Percentiles rank a stretch among this genome's conserved stretches.
Conservation (phyloP, 148 eudicot genomes). For the Rhododendron simsii region DNA sequence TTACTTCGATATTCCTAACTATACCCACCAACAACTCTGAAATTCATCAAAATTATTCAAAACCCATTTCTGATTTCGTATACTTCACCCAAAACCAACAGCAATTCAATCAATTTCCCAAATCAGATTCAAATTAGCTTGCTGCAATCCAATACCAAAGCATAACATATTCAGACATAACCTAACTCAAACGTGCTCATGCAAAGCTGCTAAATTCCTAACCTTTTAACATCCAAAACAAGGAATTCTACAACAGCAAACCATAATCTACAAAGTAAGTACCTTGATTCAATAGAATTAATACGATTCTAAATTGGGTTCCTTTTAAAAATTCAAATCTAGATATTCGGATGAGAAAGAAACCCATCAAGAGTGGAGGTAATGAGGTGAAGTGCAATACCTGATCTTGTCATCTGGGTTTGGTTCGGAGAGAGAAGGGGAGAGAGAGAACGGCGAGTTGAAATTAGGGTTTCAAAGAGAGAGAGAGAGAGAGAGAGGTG, state of each 20-base stretch:
- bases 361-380: neutral
- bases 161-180: neutral
- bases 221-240: neutral
- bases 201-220: neutral
- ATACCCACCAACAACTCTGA: neutral
- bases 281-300: constrained; percentile 8
- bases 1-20: neutral
- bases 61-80: constrained; percentile 9
- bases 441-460: constrained; percentile 23
- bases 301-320: neutral
- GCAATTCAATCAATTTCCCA: neutral
- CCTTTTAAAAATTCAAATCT: neutral
- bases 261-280: neutral
- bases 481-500: constrained; percentile 16
- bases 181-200: neutral
- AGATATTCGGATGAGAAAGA: neutral
- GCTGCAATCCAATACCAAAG: neutral
- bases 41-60: neutral
- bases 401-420: constrained; percentile 12
- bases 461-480: constrained; percentile 55
- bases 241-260: neutral
- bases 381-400: constrained; percentile 9
- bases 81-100: constrained; percentile 8
- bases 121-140: neutral
- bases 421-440: constrained; percentile 3